Evolutionary conservation across 2,329 filamentous ascomycete species (phyloP), one percentile per base, ranked within the genome.

Genomic region (Thyridium curvatum): DNA sequence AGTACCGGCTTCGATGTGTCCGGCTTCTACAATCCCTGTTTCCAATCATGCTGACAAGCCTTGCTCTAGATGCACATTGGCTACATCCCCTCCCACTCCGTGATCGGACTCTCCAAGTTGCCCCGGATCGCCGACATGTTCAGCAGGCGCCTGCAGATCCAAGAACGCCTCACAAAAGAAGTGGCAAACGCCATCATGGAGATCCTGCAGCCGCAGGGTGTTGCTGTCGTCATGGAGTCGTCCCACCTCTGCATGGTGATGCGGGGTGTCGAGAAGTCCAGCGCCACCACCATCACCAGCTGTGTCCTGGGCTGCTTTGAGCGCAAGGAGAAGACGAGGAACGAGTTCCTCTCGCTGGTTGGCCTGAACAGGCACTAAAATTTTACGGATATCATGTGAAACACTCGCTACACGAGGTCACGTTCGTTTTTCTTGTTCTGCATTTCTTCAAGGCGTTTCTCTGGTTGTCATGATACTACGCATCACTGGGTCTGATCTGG

Each of bases 211-310:
- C 93, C 93, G 3, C 88, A 94, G 57, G 93, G 93, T 34, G 91
- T 98, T 2, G 91, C 87, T 15, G 93, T 98, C 3, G 91, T 98
- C 43, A 95, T 98, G 84, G 93, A 98, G 58, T 94, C 87, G 12
- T 90, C 81, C 55, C 93, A 98, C 65, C 70, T 97, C 34, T 98
- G 93, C 71, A 98, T 97, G 91, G 89, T 95, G 13, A 97, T 96
- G 90, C 80, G 93, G 34, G 93, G 93, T n/a, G 91, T 98, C 9
- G 79, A 96, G 59, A 96, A 98, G 72, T 89, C 88, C 0, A 78
- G 74, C 31, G 82, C 86, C 37, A 84, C 78, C 14, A 97, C 93
- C 7, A 93, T 94, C 30, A 98, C 93, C 14, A 96, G 89, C 68
- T 97, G 91, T 60, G 94, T 98, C 65, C 77, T 97, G n/a, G 93